Evolutionary conservation across 2,329 filamentous ascomycete species (phyloP).

Genomic region (Aspergillus caelatus): DNA sequence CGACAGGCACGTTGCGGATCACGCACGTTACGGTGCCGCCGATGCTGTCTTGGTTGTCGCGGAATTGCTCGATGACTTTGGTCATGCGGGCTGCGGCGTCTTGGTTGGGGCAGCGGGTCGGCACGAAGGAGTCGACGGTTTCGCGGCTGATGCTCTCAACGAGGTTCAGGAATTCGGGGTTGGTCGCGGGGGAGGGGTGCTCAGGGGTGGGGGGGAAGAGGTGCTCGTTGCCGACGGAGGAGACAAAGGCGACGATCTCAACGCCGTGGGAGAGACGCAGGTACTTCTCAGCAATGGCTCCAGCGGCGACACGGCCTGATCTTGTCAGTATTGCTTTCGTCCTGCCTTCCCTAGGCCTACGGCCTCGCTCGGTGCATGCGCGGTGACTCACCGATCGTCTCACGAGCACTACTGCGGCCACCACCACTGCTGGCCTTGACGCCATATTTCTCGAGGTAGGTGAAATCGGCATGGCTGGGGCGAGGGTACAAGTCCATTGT

Average conservation of each 20-base stretch:
- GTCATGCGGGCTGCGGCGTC: constrained; percentile 72
- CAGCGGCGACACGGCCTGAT: constrained; percentile 80
- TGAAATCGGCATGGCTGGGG: constrained; percentile 93
- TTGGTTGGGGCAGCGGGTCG: constrained; percentile 80
- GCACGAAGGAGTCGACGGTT: constrained; percentile 80
- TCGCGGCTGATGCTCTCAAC: constrained; percentile 72
- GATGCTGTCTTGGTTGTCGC: constrained; percentile 82
- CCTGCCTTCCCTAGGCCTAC: neutral
- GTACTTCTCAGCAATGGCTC: constrained; percentile 93
- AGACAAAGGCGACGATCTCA: constrained; percentile 89
- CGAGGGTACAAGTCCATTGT: constrained; percentile 92
- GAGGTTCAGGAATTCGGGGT: constrained; percentile 77
- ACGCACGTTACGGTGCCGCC: constrained; percentile 95
- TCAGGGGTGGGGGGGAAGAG: constrained; percentile 72
- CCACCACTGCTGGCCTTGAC: constrained; percentile 89
- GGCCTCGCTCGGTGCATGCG: neutral
- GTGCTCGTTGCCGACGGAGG: constrained; percentile 78
- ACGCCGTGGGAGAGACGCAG: constrained; percentile 77
- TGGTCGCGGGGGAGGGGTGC: constrained; percentile 69
- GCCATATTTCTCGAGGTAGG: constrained; percentile 96
- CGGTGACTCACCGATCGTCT: constrained; percentile 73
- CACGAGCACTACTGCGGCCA: constrained; percentile 85
- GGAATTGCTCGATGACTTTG: constrained; percentile 73
- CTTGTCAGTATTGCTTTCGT: neutral
- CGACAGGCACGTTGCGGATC: constrained; percentile 80